Evolutionary conservation across 345 rosid species (phyloP), one percentile per base, ranked within the genome.

Genomic region (Tarenaya hassleriana): DNA sequence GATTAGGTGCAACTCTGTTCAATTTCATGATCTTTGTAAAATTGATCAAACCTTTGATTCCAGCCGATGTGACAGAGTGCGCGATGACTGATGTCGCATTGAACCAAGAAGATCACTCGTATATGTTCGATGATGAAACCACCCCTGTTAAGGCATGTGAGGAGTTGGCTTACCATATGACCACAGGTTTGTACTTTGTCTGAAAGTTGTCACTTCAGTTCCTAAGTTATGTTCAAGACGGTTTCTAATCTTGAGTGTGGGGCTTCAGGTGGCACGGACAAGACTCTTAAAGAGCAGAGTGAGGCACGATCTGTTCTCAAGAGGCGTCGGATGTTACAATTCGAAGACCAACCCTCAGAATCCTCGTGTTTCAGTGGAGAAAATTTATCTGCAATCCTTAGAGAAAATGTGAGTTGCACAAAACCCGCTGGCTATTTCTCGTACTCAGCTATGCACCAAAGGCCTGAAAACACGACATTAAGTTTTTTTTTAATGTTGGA

Each of bases 301-400:
- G 91, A 76, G 66, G 58, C 77, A 40, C 67, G 65, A 50, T 75
- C 73, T 6, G 87, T 80, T 61, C 37, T 75, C 41, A 94, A 94
- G 72, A 75, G 99, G 75, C 94, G 97, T 10, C 83, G 95, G 50
- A 83, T 84, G 92, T 70, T 94, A 62, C 95, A 80, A 7, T 94
- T 88, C 53, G 94, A 88, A 47, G 57, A 67, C 66, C 74, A 77
- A 43, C 61, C 60, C 21, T 38, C 16, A 21, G 88, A 82, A 56
- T 68, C 79, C 18, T 61, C 76, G 39, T 61, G 70, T 67, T 72
- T 82, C 66, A 58, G 81, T 61, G 75, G 85, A 47, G 95, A 85
- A 55, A 58, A 56, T 55, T 63, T 90, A 18, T 68, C 91, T 64
- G 69, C 77, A 17, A 79, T 92, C 73, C 76, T 83, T 16, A 82